Conservation (phyloP, 1,284 basidiomycete species). For the Amylostereum areolatum region DNA sequence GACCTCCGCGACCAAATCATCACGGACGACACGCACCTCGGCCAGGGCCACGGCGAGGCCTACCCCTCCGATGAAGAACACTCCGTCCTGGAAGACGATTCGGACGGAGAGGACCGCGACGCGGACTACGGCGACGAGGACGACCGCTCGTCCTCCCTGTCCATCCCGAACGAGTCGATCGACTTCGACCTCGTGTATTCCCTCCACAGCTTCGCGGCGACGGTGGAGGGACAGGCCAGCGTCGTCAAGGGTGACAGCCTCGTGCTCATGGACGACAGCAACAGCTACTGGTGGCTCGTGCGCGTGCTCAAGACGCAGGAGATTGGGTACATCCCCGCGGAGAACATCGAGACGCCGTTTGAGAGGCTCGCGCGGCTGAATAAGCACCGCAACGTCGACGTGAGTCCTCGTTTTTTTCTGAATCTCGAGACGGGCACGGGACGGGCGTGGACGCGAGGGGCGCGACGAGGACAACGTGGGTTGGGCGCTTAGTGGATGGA, state of each 20-base stretch:
- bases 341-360: slow-evolving; percentile 99
- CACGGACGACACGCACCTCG: slow-evolving; percentile 38
- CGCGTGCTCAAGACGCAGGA: slow-evolving; percentile 96
- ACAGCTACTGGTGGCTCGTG: slow-evolving; percentile 98
- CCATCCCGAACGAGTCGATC: slow-evolving; percentile 85
- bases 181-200: slow-evolving; percentile 89
- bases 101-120: slow-evolving; percentile 57
- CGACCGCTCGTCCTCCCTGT: slow-evolving; percentile 74
- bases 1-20: slow-evolving; percentile 65
- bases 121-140: slow-evolving; percentile 64
- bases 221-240: slow-evolving; percentile 93
- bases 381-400: slow-evolving; percentile 96
- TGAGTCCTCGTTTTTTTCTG: slow-evolving; percentile 36
- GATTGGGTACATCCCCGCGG: slow-evolving; percentile 98
- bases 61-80: slow-evolving; percentile 64
- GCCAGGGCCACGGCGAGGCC: slow-evolving; percentile 47
- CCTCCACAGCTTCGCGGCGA: slow-evolving; percentile 89
- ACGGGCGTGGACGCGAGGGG: too few relatives aligned
- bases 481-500: too few relatives aligned
- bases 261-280: slow-evolving; percentile 91
- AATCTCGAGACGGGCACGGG: too few relatives aligned
- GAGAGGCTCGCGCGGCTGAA: slow-evolving; percentile 93
- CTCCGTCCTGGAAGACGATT: slow-evolving; percentile 74
- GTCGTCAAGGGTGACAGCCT: slow-evolving; percentile 95
- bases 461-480: too few relatives aligned